Evolutionary conservation across 306 rosid species (phyloP), one percentile per base, ranked within the genome.

Genomic region (Morella rubra): DNA sequence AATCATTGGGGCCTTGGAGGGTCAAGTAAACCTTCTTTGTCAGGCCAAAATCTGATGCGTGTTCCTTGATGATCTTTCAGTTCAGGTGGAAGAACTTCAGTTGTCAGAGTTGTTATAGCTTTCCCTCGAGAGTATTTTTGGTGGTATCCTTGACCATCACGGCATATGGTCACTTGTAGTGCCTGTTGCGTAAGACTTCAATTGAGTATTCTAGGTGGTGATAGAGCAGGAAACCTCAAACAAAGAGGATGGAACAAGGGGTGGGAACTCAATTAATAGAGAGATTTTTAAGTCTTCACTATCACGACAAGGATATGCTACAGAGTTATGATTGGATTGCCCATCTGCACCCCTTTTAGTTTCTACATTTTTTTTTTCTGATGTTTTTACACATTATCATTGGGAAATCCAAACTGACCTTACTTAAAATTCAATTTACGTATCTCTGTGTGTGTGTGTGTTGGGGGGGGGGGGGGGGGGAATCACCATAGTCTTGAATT

Each of bases 71-170:
- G 83, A 74, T 89, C 88, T 85, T 89, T 87, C 64, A 54, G 73
- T 76, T 89, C 95, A 77, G 56, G 77, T n/a, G 91, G 89, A 86
- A 91, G 97, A 53, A 82, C 89, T 52, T 84, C 86, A 81, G 89
- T 85, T 53, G 82, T 80, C 56, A 95, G 87, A 76, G 77, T 85
- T 55, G 92, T 83, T 49, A 85, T 82, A 47, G 97, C 96, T 85
- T 90, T 95, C 70, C 98, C 98, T 19, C 93, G 97, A 71, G 97
- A 88, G 87, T 95, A 95, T 46, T 71, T 87, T 81, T 95, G 98
- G 71, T 46, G 82, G 84, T 88, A 92, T 79, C 90, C 96, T 84
- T 85, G 74, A 58, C 96, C 97, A 80, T 90, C 96, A 73, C 97
- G 98, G 97, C 97, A 92, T 80, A 92, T 84, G 73, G 90, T 88